phyloP scores from a whole-genome alignment of 2,329 filamentous ascomycete species.

The Pseudopyricularia cyperi region DNA sequence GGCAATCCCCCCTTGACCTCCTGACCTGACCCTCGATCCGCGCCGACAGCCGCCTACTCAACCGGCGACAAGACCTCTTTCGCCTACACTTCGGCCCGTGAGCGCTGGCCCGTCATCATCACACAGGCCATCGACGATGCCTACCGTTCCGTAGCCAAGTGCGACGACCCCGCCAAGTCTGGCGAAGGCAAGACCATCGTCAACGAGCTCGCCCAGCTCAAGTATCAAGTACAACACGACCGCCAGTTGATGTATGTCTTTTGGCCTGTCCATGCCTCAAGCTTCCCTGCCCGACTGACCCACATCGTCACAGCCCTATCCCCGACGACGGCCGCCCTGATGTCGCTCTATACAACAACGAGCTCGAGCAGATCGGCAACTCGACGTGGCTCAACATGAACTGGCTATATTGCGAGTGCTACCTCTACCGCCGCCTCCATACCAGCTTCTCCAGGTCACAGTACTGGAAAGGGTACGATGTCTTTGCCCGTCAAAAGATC shows the following conservation, averaged over 20 bases:
- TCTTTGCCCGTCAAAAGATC: conserved; percentile 83
- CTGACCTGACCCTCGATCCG: not conserved
- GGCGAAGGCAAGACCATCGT: conserved; percentile 81
- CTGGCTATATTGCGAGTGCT: conserved; percentile 91
- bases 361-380: conserved; percentile 60
- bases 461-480: conserved; percentile 82
- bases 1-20: not conserved
- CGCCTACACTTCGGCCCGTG: conserved; percentile 69
- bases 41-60: conserved; percentile 31
- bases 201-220: conserved; percentile 64
- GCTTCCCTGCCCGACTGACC: not conserved
- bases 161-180: conserved; percentile 48
- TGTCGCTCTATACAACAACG: conserved; percentile 71
- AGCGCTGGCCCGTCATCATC: conserved; percentile 88
- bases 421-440: conserved; percentile 76
- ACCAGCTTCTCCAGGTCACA: conserved; percentile 63
- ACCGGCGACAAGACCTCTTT: conserved; percentile 81
- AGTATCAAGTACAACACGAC: conserved; percentile 92
- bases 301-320: conserved; percentile 41
- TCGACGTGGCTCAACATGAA: conserved; percentile 72
- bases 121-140: conserved; percentile 90
- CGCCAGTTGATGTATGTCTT: conserved; percentile 53
- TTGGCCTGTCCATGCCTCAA: not conserved
- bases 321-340: conserved; percentile 66
- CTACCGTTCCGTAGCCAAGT: conserved; percentile 56